These are phyloP conservation scores for Prunus padus DNA, from an alignment of 306 rosid genomes.

Conservation along the genomic window DNA sequence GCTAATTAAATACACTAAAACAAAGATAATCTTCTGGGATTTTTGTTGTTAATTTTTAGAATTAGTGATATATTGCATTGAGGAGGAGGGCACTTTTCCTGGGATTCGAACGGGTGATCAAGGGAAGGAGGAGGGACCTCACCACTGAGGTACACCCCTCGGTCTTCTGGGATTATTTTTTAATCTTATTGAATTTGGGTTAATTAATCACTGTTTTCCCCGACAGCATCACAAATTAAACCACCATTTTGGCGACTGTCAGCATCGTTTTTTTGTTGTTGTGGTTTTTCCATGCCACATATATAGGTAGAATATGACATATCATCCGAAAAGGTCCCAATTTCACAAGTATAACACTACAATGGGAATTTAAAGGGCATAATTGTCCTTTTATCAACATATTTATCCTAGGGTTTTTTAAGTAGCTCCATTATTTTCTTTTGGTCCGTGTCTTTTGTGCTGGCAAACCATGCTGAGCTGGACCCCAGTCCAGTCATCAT, in stretches of 20 bases:
- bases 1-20: no score
- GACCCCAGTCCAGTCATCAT: slow-evolving; percentile 46
- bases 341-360: slow-evolving; percentile 43
- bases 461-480: slow-evolving; percentile 8
- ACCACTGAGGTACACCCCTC: no score
- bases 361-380: slow-evolving; percentile 12
- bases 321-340: slow-evolving; percentile 39
- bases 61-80: no score
- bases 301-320: slow-evolving; percentile 32
- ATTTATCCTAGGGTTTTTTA: slow-evolving; percentile 8
- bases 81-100: no score
- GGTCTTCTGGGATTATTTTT: no score
- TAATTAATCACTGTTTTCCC: slow-evolving; percentile 3
- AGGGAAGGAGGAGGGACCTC: no score
- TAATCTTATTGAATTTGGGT: background rate
- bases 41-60: no score
- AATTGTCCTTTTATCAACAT: slow-evolving; percentile 18
- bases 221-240: slow-evolving; percentile 12
- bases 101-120: no score
- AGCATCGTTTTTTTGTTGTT: slow-evolving; percentile 11
- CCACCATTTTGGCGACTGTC: slow-evolving; percentile 20
- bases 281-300: slow-evolving; percentile 17
- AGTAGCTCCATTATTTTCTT: slow-evolving; percentile 37
- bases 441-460: background rate
- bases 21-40: no score